A percentile compares a stretch with the other conserved stretches of the same genome.
Conservation (phyloP, 78 protist species). For the Tieghemostelium lacteum region DNA sequence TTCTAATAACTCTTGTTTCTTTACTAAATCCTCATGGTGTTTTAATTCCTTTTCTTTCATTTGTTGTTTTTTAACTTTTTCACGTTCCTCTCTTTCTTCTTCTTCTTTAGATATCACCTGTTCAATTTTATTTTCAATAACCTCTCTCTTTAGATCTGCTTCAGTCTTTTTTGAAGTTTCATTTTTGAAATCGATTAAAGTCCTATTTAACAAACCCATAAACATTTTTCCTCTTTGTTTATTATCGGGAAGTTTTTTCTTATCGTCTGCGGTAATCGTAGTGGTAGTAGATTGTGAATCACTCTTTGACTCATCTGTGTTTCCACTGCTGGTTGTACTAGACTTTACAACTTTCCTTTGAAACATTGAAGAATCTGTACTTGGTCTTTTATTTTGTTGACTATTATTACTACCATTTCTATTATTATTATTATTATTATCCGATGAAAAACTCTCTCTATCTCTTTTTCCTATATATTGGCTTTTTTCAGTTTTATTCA, state of each 20-base stretch:
- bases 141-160: conserved; percentile 44
- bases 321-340: neutral
- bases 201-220: conserved; percentile 54
- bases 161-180: conserved; percentile 17
- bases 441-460: neutral
- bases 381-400: neutral
- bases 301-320: neutral
- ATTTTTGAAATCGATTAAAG: conserved; percentile 47
- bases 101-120: neutral
- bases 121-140: conserved; percentile 46
- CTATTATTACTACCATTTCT: neutral
- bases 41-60: conserved; percentile 14
- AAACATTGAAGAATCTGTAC: neutral
- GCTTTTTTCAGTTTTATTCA: neutral
- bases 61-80: conserved; percentile 22
- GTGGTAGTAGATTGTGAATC: neutral
- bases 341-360: neutral
- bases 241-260: neutral
- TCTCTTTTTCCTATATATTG: neutral
- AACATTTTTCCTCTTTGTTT: conserved; percentile 41
- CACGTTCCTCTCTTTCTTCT: conserved; percentile 17
- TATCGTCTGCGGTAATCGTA: neutral
- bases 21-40: conserved; percentile 19
- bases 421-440: neutral
- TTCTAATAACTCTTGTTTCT: conserved; percentile 36